Conservation (phyloP, 2,329 filamentous ascomycete species). For the Verticillium nonalfalfae region DNA sequence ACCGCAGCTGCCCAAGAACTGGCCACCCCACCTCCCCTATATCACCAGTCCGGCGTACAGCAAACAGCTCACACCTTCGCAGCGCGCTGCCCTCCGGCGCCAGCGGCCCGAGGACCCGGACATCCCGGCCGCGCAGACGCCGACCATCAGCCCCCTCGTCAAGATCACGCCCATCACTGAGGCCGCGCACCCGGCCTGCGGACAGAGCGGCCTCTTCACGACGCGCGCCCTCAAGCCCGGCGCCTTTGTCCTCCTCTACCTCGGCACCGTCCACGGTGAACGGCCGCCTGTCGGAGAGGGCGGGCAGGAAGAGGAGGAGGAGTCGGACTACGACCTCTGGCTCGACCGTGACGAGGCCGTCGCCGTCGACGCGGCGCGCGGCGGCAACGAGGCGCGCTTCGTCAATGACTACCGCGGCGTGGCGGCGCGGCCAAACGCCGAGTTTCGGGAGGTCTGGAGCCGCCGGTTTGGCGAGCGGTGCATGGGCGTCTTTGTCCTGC, state of each 20-base stretch:
- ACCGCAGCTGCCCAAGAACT: constrained; percentile 42
- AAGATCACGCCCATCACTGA: constrained; percentile 47
- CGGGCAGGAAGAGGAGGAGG: constrained; percentile 19
- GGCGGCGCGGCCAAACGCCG: constrained; percentile 44
- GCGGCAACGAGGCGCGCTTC: constrained; percentile 59
- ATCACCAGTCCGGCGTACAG: constrained; percentile 43
- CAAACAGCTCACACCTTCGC: constrained; percentile 32
- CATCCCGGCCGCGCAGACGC: constrained; percentile 26
- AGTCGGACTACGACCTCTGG: constrained; percentile 59
- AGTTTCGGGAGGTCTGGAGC: constrained; percentile 56
- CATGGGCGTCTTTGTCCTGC: constrained; percentile 53
- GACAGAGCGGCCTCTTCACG: constrained; percentile 57
- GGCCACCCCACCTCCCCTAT: constrained; percentile 48
- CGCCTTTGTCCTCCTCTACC: constrained; percentile 53
- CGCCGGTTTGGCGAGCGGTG: constrained; percentile 40
- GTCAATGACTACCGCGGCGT: constrained; percentile 63
- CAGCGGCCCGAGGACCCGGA: constrained; percentile 14
- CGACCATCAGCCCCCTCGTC: constrained; percentile 41
- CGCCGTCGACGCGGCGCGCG: constrained; percentile 52
- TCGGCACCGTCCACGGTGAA: constrained; percentile 47
- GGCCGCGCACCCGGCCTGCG: constrained; percentile 47
- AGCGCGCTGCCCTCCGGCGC: constrained; percentile 30
- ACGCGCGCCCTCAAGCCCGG: constrained; percentile 45
- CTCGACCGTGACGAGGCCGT: constrained; percentile 49
- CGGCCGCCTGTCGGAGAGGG: neutral